Evolutionary conservation across 495 filamentous ascomycete species (phyloP), one percentile per base, ranked within the genome.

Genomic region (Neurospora tetraspora): DNA sequence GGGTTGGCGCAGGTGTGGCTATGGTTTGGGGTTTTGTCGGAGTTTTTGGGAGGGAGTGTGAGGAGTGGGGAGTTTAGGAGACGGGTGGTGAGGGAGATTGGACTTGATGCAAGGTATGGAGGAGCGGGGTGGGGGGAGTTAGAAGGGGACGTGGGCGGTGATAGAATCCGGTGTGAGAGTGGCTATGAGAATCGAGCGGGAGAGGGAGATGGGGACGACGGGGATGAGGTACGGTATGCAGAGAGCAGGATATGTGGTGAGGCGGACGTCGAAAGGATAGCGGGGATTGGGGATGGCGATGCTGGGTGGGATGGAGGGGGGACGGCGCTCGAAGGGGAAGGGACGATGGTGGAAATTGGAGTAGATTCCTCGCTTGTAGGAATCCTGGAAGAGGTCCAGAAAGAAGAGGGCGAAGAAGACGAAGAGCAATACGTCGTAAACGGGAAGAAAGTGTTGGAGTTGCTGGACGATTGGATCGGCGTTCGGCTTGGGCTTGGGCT

Each of bases 1-100:
- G 73, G 75, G 12, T 72, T 78, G 16, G 75, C 73, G 9, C 77
- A 78, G 71, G 76, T 73, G 34, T 78, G 77, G 77, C 75, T 78
- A 2, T 78, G 75, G 73, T 78, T 78, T 45, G 77, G 73, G 20
- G 72, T 73, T 43, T 69, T 78, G 39, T 74, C 77, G 39, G 77
- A 78, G 72, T 78, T 78, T n/a, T 70, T 77, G 11, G 77, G 77
- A 12, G 20, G 47, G 11, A 59, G 47, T 59, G 47, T 59, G 5
- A 27, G 47, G 47, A 59, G 47, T 59, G 47, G 10, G 10, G 47
- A 14, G 6, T 59, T 59, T 1, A 59, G 20, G 47, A 59, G 47
- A 11, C 11, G 34, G 34, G 34, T 36, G 34, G 34, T 36, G 34
- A 36, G 34, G 34, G 34, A 5, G 34, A 36, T 36, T 36, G 4